Percentiles rank a stretch among this genome's conserved stretches.
Evolutionary conservation across 2,329 filamentous ascomycete genomes (phyloP).

Genomic region (Chrysoporthe cubensis): DNA sequence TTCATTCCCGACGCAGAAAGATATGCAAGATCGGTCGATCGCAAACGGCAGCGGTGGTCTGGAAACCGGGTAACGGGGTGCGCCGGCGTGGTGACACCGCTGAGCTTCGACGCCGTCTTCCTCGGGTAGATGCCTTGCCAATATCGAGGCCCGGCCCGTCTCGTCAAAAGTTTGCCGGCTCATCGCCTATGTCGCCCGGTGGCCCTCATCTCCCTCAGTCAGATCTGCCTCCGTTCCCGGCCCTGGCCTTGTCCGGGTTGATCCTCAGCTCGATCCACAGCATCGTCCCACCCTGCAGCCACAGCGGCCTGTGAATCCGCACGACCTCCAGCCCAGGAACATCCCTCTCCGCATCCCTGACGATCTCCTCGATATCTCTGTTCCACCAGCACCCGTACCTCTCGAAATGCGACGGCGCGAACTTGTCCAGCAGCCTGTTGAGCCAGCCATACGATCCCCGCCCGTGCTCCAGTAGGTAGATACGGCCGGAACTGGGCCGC

Average conservation of each 20-base stretch:
- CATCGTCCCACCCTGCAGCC: constrained; percentile 60
- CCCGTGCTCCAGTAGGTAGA: constrained; percentile 66
- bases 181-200: background rate
- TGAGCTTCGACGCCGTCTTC: background rate
- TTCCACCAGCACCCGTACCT: constrained; percentile 73
- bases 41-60: background rate
- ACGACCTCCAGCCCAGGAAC: constrained; percentile 62
- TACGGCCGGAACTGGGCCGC: constrained; percentile 59
- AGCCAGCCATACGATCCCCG: constrained; percentile 58
- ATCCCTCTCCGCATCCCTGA: constrained; percentile 51
- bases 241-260: constrained; percentile 24
- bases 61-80: background rate
- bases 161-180: background rate
- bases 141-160: background rate
- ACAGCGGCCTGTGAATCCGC: constrained; percentile 54
- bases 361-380: constrained; percentile 61
- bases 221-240: background rate
- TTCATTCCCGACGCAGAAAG: background rate
- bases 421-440: constrained; percentile 59
- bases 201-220: background rate
- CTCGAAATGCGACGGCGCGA: constrained; percentile 58
- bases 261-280: constrained; percentile 62
- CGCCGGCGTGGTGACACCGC: background rate
- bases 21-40: background rate
- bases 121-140: background rate